These are phyloP conservation scores for Daldinia eschscholtzii DNA, from an alignment of 2,329 filamentous ascomycete genomes.

Conservation along the genomic window DNA sequence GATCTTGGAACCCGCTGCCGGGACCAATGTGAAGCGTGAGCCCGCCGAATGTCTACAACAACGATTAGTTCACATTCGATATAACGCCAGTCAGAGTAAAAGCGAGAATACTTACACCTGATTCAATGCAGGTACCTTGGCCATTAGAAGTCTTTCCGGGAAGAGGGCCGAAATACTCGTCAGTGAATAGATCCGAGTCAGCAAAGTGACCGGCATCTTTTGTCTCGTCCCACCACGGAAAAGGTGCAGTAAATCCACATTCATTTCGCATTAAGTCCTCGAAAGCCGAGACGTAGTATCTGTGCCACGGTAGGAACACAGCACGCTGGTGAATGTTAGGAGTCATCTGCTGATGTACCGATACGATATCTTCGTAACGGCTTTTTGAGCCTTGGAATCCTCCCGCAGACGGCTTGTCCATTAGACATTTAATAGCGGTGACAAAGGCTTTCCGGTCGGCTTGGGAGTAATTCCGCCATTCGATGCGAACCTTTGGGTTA, in stretches of 20 bases:
- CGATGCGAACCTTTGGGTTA: conserved; percentile 47
- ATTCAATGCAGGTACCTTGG: conserved; percentile 52
- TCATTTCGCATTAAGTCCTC: conserved; percentile 56
- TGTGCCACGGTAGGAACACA: conserved; percentile 58
- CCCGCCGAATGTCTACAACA: conserved; percentile 48
- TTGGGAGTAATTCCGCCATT: conserved; percentile 52
- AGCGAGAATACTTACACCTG: conserved; percentile 49
- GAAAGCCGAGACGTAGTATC: conserved; percentile 55
- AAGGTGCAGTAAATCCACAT: conserved; percentile 54
- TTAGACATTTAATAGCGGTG: conserved; percentile 53
- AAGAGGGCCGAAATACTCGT: conserved; percentile 50
- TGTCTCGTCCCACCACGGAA: conserved; percentile 59
- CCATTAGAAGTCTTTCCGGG: conserved; percentile 47
- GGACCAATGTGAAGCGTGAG: conserved; percentile 52
- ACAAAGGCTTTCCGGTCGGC: conserved; percentile 52
- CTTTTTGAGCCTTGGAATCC: conserved; percentile 47
- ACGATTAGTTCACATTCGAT: conserved; percentile 15
- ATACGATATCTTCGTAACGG: conserved; percentile 56
- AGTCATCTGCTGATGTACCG: conserved; percentile 55
- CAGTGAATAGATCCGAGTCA: conserved; percentile 50
- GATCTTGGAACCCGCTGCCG: conserved; percentile 45
- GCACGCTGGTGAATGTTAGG: conserved; percentile 51
- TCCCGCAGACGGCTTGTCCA: conserved; percentile 50
- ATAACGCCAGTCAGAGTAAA: background rate
- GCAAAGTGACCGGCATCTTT: conserved; percentile 53